Conservation (phyloP, 352 stramenopile species). For the Phytophthora citricola region DNA sequence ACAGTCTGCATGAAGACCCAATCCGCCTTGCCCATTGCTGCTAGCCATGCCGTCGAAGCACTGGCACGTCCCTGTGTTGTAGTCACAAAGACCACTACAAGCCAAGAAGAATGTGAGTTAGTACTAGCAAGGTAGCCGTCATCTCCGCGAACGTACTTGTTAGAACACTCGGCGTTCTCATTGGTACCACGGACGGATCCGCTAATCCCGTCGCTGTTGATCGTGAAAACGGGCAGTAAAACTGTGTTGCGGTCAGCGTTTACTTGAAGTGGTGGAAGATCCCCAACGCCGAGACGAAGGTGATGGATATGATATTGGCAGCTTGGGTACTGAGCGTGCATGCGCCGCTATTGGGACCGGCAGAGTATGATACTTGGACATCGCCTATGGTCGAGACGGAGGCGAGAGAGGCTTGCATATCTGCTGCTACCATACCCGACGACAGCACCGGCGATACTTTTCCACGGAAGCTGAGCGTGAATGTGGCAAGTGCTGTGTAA, state of each 20-base stretch:
- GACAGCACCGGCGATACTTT: conserved; percentile 41
- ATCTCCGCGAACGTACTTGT: conserved; percentile 57
- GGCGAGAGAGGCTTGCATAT: conserved; percentile 53
- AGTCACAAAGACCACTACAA: conserved; percentile 68
- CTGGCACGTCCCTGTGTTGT: conserved; percentile 49
- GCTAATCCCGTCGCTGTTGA: conserved; percentile 62
- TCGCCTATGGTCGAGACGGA: conserved; percentile 44
- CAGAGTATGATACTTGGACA: conserved; percentile 65
- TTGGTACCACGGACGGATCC: conserved; percentile 64
- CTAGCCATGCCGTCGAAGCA: conserved; percentile 81
- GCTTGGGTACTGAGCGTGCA: conserved; percentile 52
- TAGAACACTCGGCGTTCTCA: conserved; percentile 76
- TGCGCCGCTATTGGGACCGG: conserved; percentile 37
- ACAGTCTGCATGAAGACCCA: conserved; percentile 72
- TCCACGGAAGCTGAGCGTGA: conserved; percentile 75
- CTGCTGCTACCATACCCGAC: conserved; percentile 41
- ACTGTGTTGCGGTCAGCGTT: conserved; percentile 36
- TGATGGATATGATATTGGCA: conserved; percentile 66
- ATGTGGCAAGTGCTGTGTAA: conserved; percentile 49
- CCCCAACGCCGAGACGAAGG: conserved; percentile 62
- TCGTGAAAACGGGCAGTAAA: conserved; percentile 53
- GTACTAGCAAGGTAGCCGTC: not conserved
- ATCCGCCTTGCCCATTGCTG: conserved; percentile 54
- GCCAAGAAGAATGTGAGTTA: conserved; percentile 2
- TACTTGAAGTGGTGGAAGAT: conserved; percentile 60